Percentiles rank a stretch among this genome's conserved stretches.
Conservation (phyloP, 139 green algal species). For the Diplosphaera chodatii region DNA sequence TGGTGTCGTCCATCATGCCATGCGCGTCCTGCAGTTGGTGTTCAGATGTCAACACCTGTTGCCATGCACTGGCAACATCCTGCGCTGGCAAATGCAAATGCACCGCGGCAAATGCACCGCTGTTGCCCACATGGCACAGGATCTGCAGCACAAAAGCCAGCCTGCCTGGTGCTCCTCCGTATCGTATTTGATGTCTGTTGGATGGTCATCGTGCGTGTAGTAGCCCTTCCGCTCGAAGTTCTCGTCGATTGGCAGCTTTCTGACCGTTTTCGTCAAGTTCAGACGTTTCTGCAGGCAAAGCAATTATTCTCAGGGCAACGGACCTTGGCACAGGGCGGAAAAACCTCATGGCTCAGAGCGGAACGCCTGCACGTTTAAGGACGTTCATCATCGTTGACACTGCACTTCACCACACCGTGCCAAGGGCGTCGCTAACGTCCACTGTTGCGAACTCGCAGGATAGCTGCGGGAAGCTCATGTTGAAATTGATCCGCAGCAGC, state of each 20-base stretch:
- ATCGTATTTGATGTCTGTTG: constrained; percentile 68
- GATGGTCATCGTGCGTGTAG: constrained; percentile 42
- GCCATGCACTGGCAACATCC: no score
- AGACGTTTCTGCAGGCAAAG: constrained; percentile 80
- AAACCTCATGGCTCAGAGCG: no score
- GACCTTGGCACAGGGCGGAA: no score
- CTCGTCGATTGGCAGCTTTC: constrained; percentile 76
- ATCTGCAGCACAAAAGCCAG: no score
- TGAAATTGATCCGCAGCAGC: constrained; percentile 95
- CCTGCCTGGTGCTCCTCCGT: background rate
- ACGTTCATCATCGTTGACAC: no score
- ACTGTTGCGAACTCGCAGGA: constrained; percentile 96
- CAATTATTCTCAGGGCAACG: no score
- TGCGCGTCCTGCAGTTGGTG: constrained; percentile 6
- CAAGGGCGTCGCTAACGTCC: constrained; percentile 89
- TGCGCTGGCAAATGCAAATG: no score
- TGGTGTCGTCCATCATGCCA: constrained; percentile 8
- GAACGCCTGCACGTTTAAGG: no score
- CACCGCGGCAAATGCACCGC: no score
- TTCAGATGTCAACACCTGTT: no score
- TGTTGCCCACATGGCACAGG: no score
- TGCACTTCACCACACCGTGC: no score
- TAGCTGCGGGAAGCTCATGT: constrained; percentile 81
- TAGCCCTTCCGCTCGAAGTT: constrained; percentile 41
- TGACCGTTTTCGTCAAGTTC: constrained; percentile 94